A percentile compares a stretch with the other conserved stretches of the same genome.
phyloP scores from a whole-genome alignment of 2,329 filamentous ascomycete genomes.

The Amylocarpus encephaloides region DNA sequence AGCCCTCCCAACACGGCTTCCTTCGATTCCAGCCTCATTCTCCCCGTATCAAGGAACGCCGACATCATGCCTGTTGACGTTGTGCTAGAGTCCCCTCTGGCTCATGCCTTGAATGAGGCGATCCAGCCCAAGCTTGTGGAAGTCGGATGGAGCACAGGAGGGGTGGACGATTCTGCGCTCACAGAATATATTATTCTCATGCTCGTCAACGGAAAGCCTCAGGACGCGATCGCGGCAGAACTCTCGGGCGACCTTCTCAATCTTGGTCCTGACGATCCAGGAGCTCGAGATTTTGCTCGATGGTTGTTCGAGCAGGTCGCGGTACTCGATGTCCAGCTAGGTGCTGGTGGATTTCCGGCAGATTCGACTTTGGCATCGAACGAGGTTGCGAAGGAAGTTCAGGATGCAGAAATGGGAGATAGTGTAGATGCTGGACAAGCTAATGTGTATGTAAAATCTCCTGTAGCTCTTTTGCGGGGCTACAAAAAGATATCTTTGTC shows the following conservation, averaged over 20 bases:
- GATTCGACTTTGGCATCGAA: conserved; percentile 46
- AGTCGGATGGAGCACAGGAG: conserved; percentile 82
- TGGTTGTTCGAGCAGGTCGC: conserved; percentile 94
- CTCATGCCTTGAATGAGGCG: conserved; percentile 71
- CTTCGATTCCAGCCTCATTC: no score
- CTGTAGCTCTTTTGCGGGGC: conserved; percentile 10
- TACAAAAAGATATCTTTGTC: conserved; percentile 10
- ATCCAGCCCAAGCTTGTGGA: conserved; percentile 91
- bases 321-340: conserved; percentile 55
- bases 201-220: conserved; percentile 90
- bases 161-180: conserved; percentile 69
- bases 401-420: conserved; percentile 71
- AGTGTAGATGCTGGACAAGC: conserved; percentile 39
- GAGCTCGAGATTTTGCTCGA: conserved; percentile 73
- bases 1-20: no score
- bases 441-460: conserved; percentile 48
- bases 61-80: conserved; percentile 70
- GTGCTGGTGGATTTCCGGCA: conserved; percentile 36
- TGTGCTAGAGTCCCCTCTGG: conserved; percentile 71
- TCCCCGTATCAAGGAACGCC: no score
- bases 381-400: conserved; percentile 41
- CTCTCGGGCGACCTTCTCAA: conserved; percentile 81
- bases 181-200: conserved; percentile 97
- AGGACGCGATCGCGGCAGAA: conserved; percentile 82
- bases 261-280: conserved; percentile 74